phyloP scores from a whole-genome alignment of 371 early-diverging fungal genomes.

The Apophysomyces trapeziformis region DNA sequence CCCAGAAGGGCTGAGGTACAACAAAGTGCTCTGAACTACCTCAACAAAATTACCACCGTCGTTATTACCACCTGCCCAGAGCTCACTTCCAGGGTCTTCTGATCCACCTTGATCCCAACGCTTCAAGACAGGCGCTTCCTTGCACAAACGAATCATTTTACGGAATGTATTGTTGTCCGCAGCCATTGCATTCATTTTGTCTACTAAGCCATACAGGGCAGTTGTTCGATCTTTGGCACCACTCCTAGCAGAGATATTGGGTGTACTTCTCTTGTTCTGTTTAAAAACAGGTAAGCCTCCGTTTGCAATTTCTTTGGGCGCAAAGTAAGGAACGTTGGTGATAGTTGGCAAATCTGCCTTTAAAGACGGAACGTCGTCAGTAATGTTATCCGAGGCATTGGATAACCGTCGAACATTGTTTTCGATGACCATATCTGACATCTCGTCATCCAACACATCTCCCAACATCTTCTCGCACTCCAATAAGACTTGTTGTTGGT shows the following conservation, averaged over 20 bases:
- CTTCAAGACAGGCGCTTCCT: constrained; percentile 45
- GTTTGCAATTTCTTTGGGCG: constrained; percentile 11
- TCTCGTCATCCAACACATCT: background rate
- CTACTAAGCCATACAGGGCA: constrained; percentile 34
- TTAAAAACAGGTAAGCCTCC: constrained; percentile 18
- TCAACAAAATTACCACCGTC: constrained; percentile 57
- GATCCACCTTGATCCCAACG: constrained; percentile 51
- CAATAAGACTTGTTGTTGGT: background rate
- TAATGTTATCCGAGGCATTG: background rate
- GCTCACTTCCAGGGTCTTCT: constrained; percentile 40
- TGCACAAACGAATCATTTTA: constrained; percentile 41
- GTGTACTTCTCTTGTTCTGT: constrained; percentile 20
- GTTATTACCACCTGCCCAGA: constrained; percentile 44
- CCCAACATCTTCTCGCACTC: background rate
- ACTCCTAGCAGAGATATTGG: constrained; percentile 20
- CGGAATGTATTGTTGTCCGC: constrained; percentile 33
- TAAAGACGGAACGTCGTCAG: background rate
- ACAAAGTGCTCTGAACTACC: constrained; percentile 31
- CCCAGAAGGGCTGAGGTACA: constrained; percentile 20
- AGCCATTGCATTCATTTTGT: constrained; percentile 34
- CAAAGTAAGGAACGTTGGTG: constrained; percentile 21
- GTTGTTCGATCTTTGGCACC: constrained; percentile 36
- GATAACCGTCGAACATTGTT: background rate
- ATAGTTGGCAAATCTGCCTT: background rate
- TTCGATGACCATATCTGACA: background rate